Evolutionary conservation across 495 filamentous ascomycete genomes (phyloP), one percentile per base, ranked within the genome.

Genomic region (Margaritispora aquatica): DNA sequence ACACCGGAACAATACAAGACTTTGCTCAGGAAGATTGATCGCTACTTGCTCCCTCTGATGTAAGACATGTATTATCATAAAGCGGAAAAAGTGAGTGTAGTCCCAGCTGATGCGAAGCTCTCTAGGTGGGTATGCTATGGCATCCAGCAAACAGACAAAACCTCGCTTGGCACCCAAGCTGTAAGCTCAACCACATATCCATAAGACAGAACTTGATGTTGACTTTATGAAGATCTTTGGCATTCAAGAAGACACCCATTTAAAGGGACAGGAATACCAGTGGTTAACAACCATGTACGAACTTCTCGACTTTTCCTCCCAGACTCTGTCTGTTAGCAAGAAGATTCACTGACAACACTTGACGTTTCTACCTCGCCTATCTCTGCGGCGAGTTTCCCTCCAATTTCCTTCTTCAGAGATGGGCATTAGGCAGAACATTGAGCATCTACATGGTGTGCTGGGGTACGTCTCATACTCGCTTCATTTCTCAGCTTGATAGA

Each of bases 91-190:
- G 21, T 34, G 29, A 34, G 5, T 34, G 5, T 13, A 5, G 29
- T 5, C 29, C 29, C 5, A 34, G 29, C 29, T 34, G 29, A 34
- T 34, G 3, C 23, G 13, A 22, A 22, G 7, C 29, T n/a, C n/a
- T n/a, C n/a, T n/a, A 55, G 34, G 34, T 55, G 29, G 53, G 27
- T 38, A 4, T 55, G 53, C 34, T 55, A 41, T 24, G 53, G 53
- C 7, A 55, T 44, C 19, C 53, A 55, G 23, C 53, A 55, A 44
- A 31, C 53, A 17, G 53, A 55, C 53, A 55, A 55, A 20, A 55
- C 53, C 1, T 55, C 53, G 3, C 29, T 55, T 21, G 34, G 53
- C 19, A 44, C 20, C 3, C 53, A 55, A 55, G 53, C 53, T 22
- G 53, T 55, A 44, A 50, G 47, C n/a, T 50, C 47, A 10, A 10